These are phyloP conservation scores for Carex scoparia DNA, from an alignment of 176 grass and related monocot species.

Conservation along the genomic window DNA sequence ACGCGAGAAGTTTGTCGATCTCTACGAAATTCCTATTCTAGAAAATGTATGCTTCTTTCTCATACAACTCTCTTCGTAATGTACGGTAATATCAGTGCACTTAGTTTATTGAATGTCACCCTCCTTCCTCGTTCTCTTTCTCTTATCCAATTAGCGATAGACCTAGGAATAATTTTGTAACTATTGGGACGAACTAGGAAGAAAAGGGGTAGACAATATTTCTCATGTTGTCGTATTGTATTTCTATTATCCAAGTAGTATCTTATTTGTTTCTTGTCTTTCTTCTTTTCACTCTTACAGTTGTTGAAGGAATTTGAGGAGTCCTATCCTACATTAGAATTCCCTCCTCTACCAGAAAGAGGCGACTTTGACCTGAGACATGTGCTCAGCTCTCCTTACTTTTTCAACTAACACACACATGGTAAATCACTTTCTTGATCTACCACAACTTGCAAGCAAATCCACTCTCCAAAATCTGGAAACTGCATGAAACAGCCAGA, in stretches of 20 bases:
- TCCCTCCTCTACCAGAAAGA: slow-evolving; percentile 71
- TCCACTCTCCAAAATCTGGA: background rate
- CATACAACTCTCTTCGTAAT: slow-evolving; percentile 21
- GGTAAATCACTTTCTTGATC: background rate
- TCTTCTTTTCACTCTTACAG: slow-evolving; percentile 38
- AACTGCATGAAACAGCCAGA: slow-evolving; percentile 2
- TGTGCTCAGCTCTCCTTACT: slow-evolving; percentile 75
- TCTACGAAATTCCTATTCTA: slow-evolving; percentile 84
- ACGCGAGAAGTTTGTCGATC: slow-evolving; percentile 87
- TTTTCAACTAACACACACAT: slow-evolving; percentile 58
- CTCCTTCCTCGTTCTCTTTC: background rate
- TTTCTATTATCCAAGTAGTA: background rate
- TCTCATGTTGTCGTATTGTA: background rate
- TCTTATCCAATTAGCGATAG: background rate
- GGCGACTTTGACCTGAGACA: slow-evolving; percentile 69
- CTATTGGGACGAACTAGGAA: background rate
- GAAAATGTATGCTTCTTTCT: slow-evolving; percentile 54
- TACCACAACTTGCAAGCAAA: background rate
- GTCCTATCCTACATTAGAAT: slow-evolving; percentile 52
- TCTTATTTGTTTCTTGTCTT: slow-evolving; percentile 14
- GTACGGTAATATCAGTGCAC: background rate
- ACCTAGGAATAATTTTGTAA: background rate
- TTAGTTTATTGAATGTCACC: background rate
- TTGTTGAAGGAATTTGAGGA: slow-evolving; percentile 66
- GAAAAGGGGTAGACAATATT: background rate